phyloP scores from a whole-genome alignment of 129 eudicot species.

The Pseudognaphalium luteoalbum region DNA sequence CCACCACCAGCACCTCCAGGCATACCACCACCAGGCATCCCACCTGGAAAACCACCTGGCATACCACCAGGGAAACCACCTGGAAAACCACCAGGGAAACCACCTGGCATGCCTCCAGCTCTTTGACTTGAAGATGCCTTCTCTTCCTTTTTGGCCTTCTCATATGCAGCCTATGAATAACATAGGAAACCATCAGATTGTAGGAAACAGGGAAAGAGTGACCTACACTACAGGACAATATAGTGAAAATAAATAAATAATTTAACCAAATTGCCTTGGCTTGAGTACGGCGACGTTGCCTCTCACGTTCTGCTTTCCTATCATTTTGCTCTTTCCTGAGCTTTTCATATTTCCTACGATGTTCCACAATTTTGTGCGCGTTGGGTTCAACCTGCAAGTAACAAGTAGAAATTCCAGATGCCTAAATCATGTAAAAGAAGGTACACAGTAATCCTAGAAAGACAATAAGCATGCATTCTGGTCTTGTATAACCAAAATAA shows the following conservation, averaged over 20 bases:
- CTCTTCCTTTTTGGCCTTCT: constrained; percentile 81
- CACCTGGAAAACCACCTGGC: constrained; percentile 65
- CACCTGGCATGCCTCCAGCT: constrained; percentile 61
- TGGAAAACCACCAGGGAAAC: constrained; percentile 58
- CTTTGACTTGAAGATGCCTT: constrained; percentile 75
- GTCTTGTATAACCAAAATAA: not conserved
- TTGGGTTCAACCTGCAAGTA: constrained; percentile 86
- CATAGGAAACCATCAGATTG: constrained; percentile 17
- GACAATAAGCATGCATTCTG: not conserved
- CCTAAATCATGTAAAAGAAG: not conserved
- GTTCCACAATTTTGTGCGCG: constrained; percentile 93
- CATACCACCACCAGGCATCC: constrained; percentile 49
- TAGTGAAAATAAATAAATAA: not conserved
- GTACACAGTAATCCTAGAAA: not conserved
- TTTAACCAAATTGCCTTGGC: constrained; percentile 55
- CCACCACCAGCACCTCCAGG: constrained; percentile 41
- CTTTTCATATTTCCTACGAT: constrained; percentile 85
- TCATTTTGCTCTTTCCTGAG: constrained; percentile 83
- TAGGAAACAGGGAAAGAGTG: not conserved
- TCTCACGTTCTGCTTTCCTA: constrained; percentile 64
- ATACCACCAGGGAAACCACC: constrained; percentile 69
- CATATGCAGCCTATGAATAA: constrained; percentile 75
- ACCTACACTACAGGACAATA: not conserved
- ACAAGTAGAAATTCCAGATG: not conserved
- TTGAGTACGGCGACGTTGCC: constrained; percentile 80